Base-by-base conservation (phyloP, 2,329 filamentous ascomycete genomes). In the Stemphylium beticola region DNA sequence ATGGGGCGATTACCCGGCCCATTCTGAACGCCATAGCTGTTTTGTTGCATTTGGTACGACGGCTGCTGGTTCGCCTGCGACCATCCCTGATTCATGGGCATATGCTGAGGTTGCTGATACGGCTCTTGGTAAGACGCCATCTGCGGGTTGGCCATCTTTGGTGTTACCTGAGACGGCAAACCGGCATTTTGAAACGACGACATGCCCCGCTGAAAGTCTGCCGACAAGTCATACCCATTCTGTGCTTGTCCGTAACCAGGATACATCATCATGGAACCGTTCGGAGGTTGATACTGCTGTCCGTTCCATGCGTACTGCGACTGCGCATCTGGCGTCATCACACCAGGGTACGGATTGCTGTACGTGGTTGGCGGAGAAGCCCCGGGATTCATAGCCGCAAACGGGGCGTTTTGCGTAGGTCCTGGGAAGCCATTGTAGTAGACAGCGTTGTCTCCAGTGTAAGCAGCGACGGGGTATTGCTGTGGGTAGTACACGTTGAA, bases 401-500 rank as follows among this genome's bases (percentile, higher is more conserved):
- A 76, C 37, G 73, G 70, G 26, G 66, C 59, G 39, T 66, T 69
- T 18, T 62, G 69, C 20, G 64, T 60, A 43, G 63, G 61, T 6
- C 59, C 64, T 67, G 71, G 59, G 40, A 61, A 74, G 29, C 81
- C 57, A 80, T 76, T 67, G 77, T 81, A 67, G 73, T 77, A 57
- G 75, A 79, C 67, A 78, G 65, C 64, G n/a, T 65, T 65, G 37
- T 76, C 74, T 31, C 58, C 62, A 15, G 57, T 54, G 43, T 72
- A 76, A 2, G 64, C 68, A 33, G 72, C 47, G 14, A 55, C 57
- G 17, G 67, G 57, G 50, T 71, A 76, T 46, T 68, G 70, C 26
- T 68, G 72, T 14, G 72, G 67, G 49, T 86, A 90, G 68, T 85
- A 89, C 4, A 85, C 81, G n/a, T 86, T 85, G 72, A 90, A 93